Conservation (phyloP, 768 basidiomycete genomes). For the Neoboletus magnificus region DNA sequence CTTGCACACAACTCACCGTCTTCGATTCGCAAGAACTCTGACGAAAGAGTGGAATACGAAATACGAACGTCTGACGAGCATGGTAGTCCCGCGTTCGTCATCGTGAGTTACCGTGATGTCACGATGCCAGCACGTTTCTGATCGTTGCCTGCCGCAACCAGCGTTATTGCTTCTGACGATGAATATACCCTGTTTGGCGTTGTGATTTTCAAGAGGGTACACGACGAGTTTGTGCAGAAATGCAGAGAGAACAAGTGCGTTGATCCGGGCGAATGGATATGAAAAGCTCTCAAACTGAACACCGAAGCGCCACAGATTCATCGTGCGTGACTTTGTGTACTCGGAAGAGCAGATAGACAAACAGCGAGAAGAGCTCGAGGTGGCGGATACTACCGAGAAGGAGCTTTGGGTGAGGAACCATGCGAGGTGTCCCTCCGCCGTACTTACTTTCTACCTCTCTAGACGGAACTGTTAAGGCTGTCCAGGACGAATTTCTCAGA, state of each 20-base stretch:
- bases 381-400: conserved; percentile 84
- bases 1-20: conserved; percentile 15
- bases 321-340: conserved; percentile 90
- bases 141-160: conserved; percentile 32
- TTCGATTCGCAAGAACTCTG: conserved; percentile 50
- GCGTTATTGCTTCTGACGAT: conserved; percentile 76
- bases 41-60: conserved; percentile 85
- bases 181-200: conserved; percentile 85
- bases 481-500: conserved; percentile 97
- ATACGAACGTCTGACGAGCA: conserved; percentile 83
- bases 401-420: conserved; percentile 85
- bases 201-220: conserved; percentile 85
- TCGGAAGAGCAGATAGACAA: conserved; percentile 79
- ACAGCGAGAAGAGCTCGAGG: conserved; percentile 76
- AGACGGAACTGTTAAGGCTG: conserved; percentile 90
- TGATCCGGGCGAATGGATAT: neutral
- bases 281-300: conserved; percentile 2
- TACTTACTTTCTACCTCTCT: conserved; percentile 4
- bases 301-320: conserved; percentile 56
- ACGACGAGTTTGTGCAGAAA: conserved; percentile 91
- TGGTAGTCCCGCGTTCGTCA: conserved; percentile 93
- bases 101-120: conserved; percentile 47
- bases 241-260: conserved; percentile 92
- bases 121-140: conserved; percentile 16
- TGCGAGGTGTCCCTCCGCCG: neutral